Evolutionary conservation across 805 yeast species (phyloP).

Genomic region (Candida pseudofarinosa): DNA sequence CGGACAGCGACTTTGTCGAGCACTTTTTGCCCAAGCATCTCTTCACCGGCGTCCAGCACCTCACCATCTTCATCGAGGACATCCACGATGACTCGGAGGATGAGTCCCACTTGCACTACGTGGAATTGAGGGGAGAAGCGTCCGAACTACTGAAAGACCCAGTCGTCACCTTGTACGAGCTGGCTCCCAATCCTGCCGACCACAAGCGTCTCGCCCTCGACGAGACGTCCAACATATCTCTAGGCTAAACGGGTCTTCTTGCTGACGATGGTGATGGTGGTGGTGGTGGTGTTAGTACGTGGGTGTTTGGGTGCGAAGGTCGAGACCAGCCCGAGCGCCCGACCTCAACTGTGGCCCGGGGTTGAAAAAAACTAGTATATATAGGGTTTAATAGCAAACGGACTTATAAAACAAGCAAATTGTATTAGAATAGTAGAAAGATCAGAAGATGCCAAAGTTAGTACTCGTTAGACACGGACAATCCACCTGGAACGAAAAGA

Average conservation of each 20-base stretch:
- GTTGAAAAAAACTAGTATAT: constrained; percentile 1
- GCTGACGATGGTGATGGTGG: background rate
- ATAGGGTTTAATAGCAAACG: background rate
- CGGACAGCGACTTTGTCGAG: constrained; percentile 63
- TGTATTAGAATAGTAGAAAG: background rate
- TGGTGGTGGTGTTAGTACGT: background rate
- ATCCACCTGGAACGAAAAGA: constrained; percentile 98
- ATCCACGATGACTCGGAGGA: constrained; percentile 53
- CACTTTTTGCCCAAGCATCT: constrained; percentile 72
- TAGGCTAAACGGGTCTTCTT: constrained; percentile 3
- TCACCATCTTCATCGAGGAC: constrained; percentile 65
- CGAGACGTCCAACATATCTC: constrained; percentile 9
- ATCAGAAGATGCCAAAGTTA: constrained; percentile 54
- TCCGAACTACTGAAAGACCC: constrained; percentile 61
- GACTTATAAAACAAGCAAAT: background rate
- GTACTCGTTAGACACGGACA: constrained; percentile 98
- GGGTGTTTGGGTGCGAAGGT: constrained; percentile 2
- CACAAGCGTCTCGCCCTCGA: constrained; percentile 44
- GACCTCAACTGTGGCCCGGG: constrained; percentile 5
- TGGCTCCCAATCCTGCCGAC: constrained; percentile 90
- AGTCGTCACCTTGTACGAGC: constrained; percentile 73
- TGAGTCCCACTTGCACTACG: constrained; percentile 53
- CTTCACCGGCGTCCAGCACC: constrained; percentile 64
- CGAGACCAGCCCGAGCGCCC: constrained; percentile 11
- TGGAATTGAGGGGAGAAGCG: constrained; percentile 78